Evolutionary conservation across 2,329 filamentous ascomycete genomes (phyloP), one percentile per base, ranked within the genome.

Genomic region (Talaromyces atroroseus): DNA sequence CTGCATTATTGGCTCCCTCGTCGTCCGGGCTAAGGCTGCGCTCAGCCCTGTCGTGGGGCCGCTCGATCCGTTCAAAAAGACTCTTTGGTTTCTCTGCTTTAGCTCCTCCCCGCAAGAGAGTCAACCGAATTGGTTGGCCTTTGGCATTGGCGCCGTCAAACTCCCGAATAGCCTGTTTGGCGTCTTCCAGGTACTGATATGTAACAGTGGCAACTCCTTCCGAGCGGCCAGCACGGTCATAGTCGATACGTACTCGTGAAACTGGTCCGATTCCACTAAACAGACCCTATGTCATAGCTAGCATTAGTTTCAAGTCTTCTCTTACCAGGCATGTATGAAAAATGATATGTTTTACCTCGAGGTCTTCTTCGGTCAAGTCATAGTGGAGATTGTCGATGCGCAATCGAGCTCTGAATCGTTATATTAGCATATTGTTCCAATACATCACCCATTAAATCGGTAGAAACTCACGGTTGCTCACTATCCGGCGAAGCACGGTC

Each of bases 91-190:
- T 74, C 60, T 80, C 74, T 23, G 77, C 76, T 49, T 70, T 75
- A 62, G 78, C 76, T 20, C 70, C 66, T 18, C 60, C 63, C 44
- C 73, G 79, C 44, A 92, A 70, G 32, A 92, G 76, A 0, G 82
- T 82, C 57, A 96, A 73, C 34, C 82, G 84, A 65, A 96, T 96
- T 3, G 90, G 90, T 73, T 92, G 89, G 49, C 88, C 87, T 64
- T 94, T 92, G 57, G 92, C 92, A 68, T 96, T 96, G 61, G 91
- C 91, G 56, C 90, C 90, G 68, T 96, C 87, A 67, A 88, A 96
- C 65, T 96, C 87, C 54, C 78, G 80, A 55, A 96, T 81, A 2
- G 92, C 92, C 47, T 82, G 79, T 64, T 81, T 77, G 10, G 92
- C 92, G 70, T 96, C 88, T 49, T 83, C 80, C 50, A 82, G 75